Base-by-base conservation (phyloP, 495 filamentous ascomycete genomes). In the Immersiella caudata region DNA sequence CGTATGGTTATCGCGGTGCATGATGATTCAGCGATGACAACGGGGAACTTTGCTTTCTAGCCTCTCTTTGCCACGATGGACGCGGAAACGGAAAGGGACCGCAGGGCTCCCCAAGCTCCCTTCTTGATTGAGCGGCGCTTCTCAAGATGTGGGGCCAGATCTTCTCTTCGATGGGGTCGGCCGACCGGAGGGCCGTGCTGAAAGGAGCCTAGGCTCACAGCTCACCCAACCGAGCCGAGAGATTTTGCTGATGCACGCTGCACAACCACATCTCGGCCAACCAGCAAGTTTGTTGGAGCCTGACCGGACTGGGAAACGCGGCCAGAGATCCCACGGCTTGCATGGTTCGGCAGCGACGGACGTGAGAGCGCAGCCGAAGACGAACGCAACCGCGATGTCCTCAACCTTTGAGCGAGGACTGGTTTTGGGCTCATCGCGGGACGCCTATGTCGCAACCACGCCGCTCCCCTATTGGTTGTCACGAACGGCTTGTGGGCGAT, bases 171-270 rank as follows among this genome's bases (percentile, higher is more conserved):
- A 76, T 74, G 73, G 75, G 72, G 75, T 66, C 70, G 76, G 67
- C 68, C 66, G 71, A 67, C 72, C 79, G 79, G 79, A 73, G 73
- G 49, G 70, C 66, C 69, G 69, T 78, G 71, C 78, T 78, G 35
- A 71, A 83, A 78, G 61, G 51, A 74, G 76, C 59, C 71, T 78
- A 79, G 75, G 67, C 61, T 58, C 22, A 21, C 51, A 26, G 52
- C 52, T 69, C 40, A 52, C 64, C 63, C 62, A 68, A 63, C 64
- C 46, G 33, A 67, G 65, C 70, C 74, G 70, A 76, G 64, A 71
- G 71, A 74, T 71, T 66, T 33, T 65, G 67, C 59, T 67, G 64
- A 62, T 68, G 62, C 58, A 59, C n/a, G 33, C 63, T 68, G 67
- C 67, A 57, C 56, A 67, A 68, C 25, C 40, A 62, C 46, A 60